phyloP scores from a whole-genome alignment of 306 rosid species.

The Casuarina glauca region DNA sequence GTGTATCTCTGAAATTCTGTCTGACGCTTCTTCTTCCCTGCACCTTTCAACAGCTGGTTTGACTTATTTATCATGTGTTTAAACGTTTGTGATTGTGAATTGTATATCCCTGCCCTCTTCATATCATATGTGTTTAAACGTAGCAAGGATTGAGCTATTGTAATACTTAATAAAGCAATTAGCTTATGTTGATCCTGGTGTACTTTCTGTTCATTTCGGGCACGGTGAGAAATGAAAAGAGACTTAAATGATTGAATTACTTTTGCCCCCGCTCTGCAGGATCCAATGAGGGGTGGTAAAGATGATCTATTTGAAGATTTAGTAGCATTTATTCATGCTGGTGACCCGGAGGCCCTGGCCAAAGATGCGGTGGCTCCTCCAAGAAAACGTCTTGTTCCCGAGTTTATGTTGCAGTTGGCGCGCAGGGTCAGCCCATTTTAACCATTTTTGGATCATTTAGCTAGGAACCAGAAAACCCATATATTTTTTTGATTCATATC shows the following conservation, averaged over 20 bases:
- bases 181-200: background rate
- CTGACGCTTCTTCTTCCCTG: background rate
- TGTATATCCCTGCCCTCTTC: too few relatives aligned
- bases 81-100: background rate
- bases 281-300: constrained; percentile 93
- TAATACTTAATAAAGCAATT: too few relatives aligned
- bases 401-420: constrained; percentile 81
- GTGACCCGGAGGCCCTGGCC: constrained; percentile 64
- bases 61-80: background rate
- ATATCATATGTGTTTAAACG: too few relatives aligned
- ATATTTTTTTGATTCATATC: constrained; percentile 1
- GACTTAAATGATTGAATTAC: background rate
- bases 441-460: constrained; percentile 12
- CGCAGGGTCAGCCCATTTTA: constrained; percentile 82
- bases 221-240: background rate
- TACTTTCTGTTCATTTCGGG: background rate
- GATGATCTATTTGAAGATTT: constrained; percentile 81
- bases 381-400: constrained; percentile 88
- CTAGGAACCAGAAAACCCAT: background rate
- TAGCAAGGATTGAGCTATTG: too few relatives aligned
- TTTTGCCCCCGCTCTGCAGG: constrained; percentile 40
- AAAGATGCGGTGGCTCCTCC: constrained; percentile 71
- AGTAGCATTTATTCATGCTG: constrained; percentile 61
- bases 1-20: background rate
- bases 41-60: background rate